These are phyloP conservation scores for Xylariaceae sp. DNA, from an alignment of 2,329 filamentous ascomycete genomes.

Conservation along the genomic window DNA sequence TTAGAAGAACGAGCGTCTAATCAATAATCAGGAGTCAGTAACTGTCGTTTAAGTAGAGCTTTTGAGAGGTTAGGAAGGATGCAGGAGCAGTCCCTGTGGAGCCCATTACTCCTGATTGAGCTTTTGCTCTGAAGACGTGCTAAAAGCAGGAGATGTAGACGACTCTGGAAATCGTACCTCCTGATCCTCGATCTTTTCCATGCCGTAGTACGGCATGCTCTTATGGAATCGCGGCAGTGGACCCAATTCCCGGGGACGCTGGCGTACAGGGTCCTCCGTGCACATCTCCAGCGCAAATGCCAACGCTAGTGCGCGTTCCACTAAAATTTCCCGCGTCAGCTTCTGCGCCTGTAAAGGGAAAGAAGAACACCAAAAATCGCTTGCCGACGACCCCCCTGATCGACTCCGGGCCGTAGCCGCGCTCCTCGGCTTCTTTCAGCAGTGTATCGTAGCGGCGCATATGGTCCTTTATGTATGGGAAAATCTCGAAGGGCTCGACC, in stretches of 20 bases:
- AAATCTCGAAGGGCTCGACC: neutral
- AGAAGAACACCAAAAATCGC: no score
- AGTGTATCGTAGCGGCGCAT: neutral
- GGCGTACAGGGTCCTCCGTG: no score
- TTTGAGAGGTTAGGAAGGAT: no score
- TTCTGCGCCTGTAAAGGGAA: no score
- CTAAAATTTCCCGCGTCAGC: no score
- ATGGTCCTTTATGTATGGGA: accelerated
- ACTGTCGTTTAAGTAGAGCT: no score
- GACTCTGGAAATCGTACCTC: neutral
- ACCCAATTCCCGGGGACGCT: neutral
- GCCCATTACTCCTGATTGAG: no score
- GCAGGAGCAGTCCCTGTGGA: no score
- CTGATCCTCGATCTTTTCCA: conserved; percentile 1
- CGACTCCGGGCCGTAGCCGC: neutral
- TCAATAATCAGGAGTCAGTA: no score
- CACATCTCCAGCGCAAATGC: neutral
- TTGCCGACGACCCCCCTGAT: neutral
- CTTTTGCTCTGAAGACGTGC: no score
- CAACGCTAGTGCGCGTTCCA: neutral
- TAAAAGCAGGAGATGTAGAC: neutral
- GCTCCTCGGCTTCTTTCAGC: neutral
- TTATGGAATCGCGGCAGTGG: conserved; percentile 10
- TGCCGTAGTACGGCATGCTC: neutral
- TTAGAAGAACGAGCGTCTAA: no score